Conservation (phyloP, 768 basidiomycete genomes). For the Termitomyces heimii region DNA sequence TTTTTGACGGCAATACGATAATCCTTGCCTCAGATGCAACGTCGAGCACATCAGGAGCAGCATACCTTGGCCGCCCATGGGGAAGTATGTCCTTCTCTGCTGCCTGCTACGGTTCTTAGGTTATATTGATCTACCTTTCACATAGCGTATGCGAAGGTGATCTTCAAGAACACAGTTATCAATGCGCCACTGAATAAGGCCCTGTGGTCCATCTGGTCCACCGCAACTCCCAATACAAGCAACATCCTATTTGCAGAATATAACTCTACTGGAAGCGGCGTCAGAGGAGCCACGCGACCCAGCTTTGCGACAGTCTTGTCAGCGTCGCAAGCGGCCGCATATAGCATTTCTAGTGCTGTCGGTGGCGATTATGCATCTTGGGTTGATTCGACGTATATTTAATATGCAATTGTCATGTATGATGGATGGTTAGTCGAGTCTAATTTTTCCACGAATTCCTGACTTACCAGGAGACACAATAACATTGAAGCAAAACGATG, state of each 20-base stretch:
- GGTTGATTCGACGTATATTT: slow-evolving; percentile 35
- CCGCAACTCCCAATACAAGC: slow-evolving; percentile 6
- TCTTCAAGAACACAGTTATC: slow-evolving; percentile 41
- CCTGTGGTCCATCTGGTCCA: slow-evolving; percentile 11
- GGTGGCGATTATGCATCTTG: slow-evolving; percentile 38
- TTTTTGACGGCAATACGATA: slow-evolving; percentile 39
- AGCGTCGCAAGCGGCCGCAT: slow-evolving; percentile 29
- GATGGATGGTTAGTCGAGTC: background rate
- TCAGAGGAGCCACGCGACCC: slow-evolving; percentile 18
- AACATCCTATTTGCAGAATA: slow-evolving; percentile 6
- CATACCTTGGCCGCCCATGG: slow-evolving; percentile 44
- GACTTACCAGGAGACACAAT: background rate
- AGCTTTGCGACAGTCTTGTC: slow-evolving; percentile 34
- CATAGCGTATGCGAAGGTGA: slow-evolving; percentile 39
- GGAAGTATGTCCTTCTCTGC: slow-evolving; percentile 21
- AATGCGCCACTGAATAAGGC: slow-evolving; percentile 31
- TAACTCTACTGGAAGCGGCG: slow-evolving; percentile 2
- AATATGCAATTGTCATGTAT: background rate
- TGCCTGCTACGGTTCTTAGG: background rate
- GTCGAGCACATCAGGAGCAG: slow-evolving; percentile 4
- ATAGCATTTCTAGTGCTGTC: slow-evolving; percentile 38
- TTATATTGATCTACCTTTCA: background rate
- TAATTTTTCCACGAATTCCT: background rate
- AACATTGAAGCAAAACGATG: background rate
- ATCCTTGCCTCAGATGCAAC: slow-evolving; percentile 23